Conservation (phyloP, 306 rosid species). For the Vachellia collinsii region DNA sequence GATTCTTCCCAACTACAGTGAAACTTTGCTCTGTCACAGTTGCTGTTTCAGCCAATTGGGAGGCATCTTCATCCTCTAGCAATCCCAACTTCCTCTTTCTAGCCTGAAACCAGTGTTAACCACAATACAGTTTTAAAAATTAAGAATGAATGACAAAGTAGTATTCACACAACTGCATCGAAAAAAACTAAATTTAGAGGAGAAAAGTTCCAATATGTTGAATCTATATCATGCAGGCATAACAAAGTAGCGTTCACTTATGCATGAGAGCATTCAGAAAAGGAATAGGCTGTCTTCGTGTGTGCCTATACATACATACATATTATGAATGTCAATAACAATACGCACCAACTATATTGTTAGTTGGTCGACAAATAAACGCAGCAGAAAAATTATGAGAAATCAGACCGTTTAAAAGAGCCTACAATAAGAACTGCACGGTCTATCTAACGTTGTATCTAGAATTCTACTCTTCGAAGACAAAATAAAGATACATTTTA, state of each 20-base stretch:
- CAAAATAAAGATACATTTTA: not conserved
- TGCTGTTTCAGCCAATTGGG: constrained; percentile 36
- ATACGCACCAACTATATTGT: not conserved
- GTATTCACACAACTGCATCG: constrained; percentile 3
- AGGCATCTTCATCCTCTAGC: constrained; percentile 56
- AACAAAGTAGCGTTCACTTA: not conserved
- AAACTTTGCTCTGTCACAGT: constrained; percentile 17
- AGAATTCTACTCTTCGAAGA: not conserved
- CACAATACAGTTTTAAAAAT: not conserved
- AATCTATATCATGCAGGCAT: not conserved
- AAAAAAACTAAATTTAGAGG: not conserved
- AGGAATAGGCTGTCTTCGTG: not conserved
- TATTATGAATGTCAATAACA: constrained; percentile 5
- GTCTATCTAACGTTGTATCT: not conserved
- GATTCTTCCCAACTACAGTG: constrained; percentile 39
- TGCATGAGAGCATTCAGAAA: not conserved
- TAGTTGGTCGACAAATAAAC: not conserved
- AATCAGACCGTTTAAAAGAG: not conserved
- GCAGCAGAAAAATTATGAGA: not conserved
- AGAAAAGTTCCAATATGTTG: not conserved
- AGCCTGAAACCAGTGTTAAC: constrained; percentile 55
- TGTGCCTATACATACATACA: too few relatives aligned
- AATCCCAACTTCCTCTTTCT: constrained; percentile 87
- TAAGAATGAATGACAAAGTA: not conserved
- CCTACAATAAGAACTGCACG: not conserved